Conservation (phyloP, 2,329 filamentous ascomycete species). For the Mariannaea elegans region DNA sequence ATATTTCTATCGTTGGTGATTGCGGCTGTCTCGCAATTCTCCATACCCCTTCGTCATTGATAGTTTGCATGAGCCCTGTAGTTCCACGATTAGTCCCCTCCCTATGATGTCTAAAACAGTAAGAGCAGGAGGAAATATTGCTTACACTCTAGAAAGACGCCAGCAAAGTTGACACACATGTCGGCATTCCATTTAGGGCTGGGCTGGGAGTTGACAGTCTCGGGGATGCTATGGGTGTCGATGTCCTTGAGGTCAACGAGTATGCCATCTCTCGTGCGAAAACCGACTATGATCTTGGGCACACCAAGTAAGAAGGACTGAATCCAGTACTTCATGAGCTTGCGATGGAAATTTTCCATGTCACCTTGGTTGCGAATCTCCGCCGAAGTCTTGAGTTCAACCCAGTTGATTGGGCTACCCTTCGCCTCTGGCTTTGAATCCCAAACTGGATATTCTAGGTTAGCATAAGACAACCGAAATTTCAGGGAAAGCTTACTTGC, state of each 20-base stretch:
- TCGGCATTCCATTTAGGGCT: slow-evolving; percentile 87
- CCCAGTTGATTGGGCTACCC: slow-evolving; percentile 82
- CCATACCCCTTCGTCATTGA: slow-evolving; percentile 81
- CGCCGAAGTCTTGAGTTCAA: slow-evolving; percentile 92
- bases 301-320: slow-evolving; percentile 95
- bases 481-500: slow-evolving; percentile 68
- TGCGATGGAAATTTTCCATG: slow-evolving; percentile 81
- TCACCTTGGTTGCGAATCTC: slow-evolving; percentile 75
- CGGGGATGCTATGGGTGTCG: slow-evolving; percentile 80
- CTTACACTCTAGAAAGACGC: slow-evolving; percentile 79
- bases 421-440: slow-evolving; percentile 77
- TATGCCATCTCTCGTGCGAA: slow-evolving; percentile 76
- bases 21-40: slow-evolving; percentile 74
- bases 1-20: slow-evolving; percentile 75
- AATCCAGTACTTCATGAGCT: slow-evolving; percentile 95
- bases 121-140: slow-evolving; percentile 16
- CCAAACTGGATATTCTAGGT: slow-evolving; percentile 67
- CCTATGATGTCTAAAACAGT: neutral
- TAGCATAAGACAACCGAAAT: neutral
- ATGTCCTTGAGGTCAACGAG: slow-evolving; percentile 79
- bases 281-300: slow-evolving; percentile 90
- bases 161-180: slow-evolving; percentile 90
- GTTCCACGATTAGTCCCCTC: slow-evolving; percentile 25
- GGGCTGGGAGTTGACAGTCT: slow-evolving; percentile 73
- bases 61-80: slow-evolving; percentile 69